Evolutionary conservation across 352 stramenopile species (phyloP).

Genomic region (Phytopythium mirpurense): DNA sequence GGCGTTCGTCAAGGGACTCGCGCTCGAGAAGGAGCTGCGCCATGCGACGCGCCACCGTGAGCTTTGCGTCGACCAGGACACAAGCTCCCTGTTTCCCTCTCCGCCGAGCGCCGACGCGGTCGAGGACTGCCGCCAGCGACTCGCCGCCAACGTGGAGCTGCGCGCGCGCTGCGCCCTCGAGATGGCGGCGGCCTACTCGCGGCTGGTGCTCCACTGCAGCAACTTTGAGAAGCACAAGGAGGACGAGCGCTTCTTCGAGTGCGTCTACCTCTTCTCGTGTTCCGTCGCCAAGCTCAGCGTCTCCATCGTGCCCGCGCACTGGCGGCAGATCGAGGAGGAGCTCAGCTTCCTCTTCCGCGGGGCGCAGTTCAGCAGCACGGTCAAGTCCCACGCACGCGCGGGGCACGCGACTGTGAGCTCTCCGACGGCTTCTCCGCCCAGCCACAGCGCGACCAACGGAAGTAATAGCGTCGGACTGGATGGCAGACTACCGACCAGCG

Average conservation of each 20-base stretch:
- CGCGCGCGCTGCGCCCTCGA: constrained; percentile 24
- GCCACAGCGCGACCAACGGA: not conserved
- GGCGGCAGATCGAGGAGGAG: constrained; percentile 58
- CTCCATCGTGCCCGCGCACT: constrained; percentile 28
- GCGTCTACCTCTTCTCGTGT: constrained; percentile 75
- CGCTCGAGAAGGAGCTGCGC: constrained; percentile 35
- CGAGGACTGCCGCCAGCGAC: constrained; percentile 17
- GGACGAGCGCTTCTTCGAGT: constrained; percentile 78
- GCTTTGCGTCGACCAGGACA: constrained; percentile 16
- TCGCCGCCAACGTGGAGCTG: constrained; percentile 21
- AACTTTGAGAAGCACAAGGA: constrained; percentile 83
- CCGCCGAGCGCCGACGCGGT: constrained; percentile 4
- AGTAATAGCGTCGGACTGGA: not conserved
- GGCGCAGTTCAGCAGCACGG: constrained; percentile 60
- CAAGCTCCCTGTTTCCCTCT: not conserved
- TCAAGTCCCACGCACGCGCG: constrained; percentile 36
- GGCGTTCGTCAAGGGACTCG: constrained; percentile 51
- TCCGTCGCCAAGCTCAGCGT: constrained; percentile 68
- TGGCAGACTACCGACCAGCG: not conserved
- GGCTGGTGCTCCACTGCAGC: constrained; percentile 74
- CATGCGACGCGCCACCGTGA: constrained; percentile 20
- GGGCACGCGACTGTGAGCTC: not conserved
- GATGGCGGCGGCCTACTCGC: constrained; percentile 54
- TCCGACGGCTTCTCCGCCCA: not conserved
- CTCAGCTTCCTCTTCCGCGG: constrained; percentile 72